A percentile compares a stretch with the other conserved stretches of the same genome.
Conservation (phyloP, 768 basidiomycete genomes). For the Boletellus ananiceps region DNA sequence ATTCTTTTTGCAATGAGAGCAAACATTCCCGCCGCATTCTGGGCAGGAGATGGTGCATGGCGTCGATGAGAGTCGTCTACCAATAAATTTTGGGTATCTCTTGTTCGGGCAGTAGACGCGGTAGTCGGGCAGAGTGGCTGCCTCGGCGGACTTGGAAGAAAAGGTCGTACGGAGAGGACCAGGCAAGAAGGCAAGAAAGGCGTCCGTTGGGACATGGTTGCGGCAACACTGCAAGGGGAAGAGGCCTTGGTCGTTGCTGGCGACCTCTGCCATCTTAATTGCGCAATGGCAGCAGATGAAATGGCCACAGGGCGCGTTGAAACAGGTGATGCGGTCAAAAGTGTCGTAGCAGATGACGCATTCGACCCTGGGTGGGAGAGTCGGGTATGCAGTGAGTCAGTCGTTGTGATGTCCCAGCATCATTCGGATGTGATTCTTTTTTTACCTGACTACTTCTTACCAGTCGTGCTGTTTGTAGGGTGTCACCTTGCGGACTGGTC, state of each 20-base stretch:
- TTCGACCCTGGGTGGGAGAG: slow-evolving; percentile 14
- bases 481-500: neutral
- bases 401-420: too few species aligned
- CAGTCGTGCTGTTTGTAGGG: neutral
- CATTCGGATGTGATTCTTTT: too few species aligned
- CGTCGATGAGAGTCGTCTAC: slow-evolving; percentile 29
- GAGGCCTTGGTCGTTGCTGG: slow-evolving; percentile 45
- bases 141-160: slow-evolving; percentile 44
- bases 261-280: slow-evolving; percentile 36
- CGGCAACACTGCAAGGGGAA: slow-evolving; percentile 52
- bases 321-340: slow-evolving; percentile 14
- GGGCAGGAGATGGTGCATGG: slow-evolving; percentile 32
- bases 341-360: slow-evolving; percentile 43
- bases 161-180: slow-evolving; percentile 30
- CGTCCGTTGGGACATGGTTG: slow-evolving; percentile 30
- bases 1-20: slow-evolving; percentile 44
- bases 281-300: slow-evolving; percentile 46
- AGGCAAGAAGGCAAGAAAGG: slow-evolving; percentile 32
- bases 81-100: slow-evolving; percentile 51
- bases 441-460: neutral
- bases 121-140: slow-evolving; percentile 36
- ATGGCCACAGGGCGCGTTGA: slow-evolving; percentile 43
- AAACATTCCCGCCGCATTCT: slow-evolving; percentile 39
- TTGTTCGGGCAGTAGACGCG: slow-evolving; percentile 48
- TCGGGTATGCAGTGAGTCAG: neutral